Evolutionary conservation across 148 eudicot genomes (phyloP).

Genomic region (Camellia lanceoleosa): DNA sequence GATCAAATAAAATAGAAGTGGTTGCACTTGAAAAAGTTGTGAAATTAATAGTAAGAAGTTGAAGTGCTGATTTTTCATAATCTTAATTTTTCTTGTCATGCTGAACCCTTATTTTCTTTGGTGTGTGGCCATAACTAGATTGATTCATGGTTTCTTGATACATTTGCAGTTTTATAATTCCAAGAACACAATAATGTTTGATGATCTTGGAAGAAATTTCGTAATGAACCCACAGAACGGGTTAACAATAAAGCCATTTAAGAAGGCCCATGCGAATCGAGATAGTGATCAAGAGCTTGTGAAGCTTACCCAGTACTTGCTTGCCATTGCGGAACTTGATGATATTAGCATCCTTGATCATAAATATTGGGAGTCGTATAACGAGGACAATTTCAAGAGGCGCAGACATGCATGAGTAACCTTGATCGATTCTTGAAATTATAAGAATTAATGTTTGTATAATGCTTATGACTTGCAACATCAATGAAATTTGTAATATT

Average conservation of each 20-base stretch:
- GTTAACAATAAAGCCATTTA: constrained; percentile 79
- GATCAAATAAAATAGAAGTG: not conserved
- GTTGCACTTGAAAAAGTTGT: not conserved
- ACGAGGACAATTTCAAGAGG: constrained; percentile 60
- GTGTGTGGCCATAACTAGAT: too few relatives aligned
- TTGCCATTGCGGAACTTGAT: constrained; percentile 82
- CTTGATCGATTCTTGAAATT: not conserved
- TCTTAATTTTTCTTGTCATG: not conserved
- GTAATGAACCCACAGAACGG: constrained; percentile 99
- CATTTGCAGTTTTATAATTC: constrained; percentile 71
- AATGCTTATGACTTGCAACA: not conserved
- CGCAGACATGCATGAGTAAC: constrained; percentile 55
- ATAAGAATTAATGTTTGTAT: not conserved
- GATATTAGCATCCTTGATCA: constrained; percentile 79
- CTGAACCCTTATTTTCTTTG: not conserved
- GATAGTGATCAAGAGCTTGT: constrained; percentile 76
- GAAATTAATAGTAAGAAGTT: not conserved
- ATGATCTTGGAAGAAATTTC: constrained; percentile 82
- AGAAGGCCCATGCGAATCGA: constrained; percentile 82
- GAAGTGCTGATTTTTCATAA: not conserved
- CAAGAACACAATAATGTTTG: constrained; percentile 96
- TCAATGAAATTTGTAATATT: not conserved
- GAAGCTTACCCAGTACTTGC: constrained; percentile 91
- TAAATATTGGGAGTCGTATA: constrained; percentile 63
- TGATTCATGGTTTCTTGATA: constrained; percentile 1